phyloP scores from a whole-genome alignment of 371 early-diverging fungal species.

The Mortierella sp. region DNA sequence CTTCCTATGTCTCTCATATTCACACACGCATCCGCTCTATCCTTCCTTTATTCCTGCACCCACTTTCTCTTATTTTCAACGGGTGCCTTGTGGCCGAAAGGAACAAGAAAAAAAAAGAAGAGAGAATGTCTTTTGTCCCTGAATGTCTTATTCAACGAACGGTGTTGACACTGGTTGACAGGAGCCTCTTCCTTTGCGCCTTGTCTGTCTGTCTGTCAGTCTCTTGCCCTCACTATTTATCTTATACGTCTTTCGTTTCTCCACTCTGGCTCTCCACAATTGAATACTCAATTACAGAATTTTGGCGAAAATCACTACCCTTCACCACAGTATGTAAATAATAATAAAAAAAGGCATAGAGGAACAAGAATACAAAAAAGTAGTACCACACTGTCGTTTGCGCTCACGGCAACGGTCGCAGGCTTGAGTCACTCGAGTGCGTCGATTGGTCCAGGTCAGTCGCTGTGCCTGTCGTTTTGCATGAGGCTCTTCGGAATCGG shows the following conservation, averaged over 20 bases:
- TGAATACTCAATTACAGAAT: neutral
- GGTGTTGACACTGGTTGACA: neutral
- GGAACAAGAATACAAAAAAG: neutral
- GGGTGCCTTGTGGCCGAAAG: neutral
- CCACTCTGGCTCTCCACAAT: neutral
- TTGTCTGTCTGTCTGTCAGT: neutral
- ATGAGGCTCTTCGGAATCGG: conserved; percentile 6
- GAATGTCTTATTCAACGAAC: neutral
- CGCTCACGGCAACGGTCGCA: conserved; percentile 6
- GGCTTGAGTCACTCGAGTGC: conserved; percentile 8
- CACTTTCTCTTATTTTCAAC: neutral
- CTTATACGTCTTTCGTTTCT: neutral
- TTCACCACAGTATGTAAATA: neutral
- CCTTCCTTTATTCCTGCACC: neutral
- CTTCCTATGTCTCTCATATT: neutral
- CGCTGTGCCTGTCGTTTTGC: conserved; percentile 8
- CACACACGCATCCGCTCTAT: neutral
- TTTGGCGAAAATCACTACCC: neutral
- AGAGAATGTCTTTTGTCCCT: conserved; percentile 1
- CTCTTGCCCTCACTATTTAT: too few relatives aligned
- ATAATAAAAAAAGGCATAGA: neutral
- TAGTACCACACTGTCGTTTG: conserved; percentile 11
- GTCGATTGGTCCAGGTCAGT: conserved; percentile 1
- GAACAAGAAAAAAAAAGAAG: neutral
- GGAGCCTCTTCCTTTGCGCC: neutral